Evolutionary conservation across 2,329 filamentous ascomycete species (phyloP).

Genomic region (Fusarium pseudoanthophilum): DNA sequence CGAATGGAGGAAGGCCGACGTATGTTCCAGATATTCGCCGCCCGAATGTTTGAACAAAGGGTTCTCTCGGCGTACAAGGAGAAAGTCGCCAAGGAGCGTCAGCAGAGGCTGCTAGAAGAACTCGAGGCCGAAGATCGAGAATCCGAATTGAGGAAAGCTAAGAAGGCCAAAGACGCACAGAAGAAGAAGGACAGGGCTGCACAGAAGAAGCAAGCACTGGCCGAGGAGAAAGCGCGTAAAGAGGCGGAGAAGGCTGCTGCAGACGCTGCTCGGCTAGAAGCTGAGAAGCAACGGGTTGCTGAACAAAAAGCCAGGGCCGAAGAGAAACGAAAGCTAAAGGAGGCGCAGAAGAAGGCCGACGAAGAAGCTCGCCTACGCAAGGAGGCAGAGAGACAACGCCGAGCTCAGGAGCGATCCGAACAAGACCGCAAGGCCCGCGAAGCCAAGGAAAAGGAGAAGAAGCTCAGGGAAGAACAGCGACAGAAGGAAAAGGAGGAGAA

Average conservation of each 20-base stretch:
- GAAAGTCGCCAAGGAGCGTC: constrained; percentile 93
- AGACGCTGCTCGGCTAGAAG: constrained; percentile 78
- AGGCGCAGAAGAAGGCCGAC: constrained; percentile 88
- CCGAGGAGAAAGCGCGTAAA: constrained; percentile 89
- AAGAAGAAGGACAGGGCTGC: constrained; percentile 95
- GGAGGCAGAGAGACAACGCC: constrained; percentile 84
- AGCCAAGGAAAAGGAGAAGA: constrained; percentile 77
- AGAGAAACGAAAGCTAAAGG: constrained; percentile 90
- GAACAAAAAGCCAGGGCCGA: constrained; percentile 86
- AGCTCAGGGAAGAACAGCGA: constrained; percentile 83
- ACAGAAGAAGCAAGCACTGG: constrained; percentile 85
- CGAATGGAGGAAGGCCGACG: constrained; percentile 97
- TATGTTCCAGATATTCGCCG: constrained; percentile 99
- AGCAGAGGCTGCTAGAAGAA: constrained; percentile 90
- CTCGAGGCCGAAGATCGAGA: constrained; percentile 84
- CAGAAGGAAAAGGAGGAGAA: constrained; percentile 81
- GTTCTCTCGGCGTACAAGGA: constrained; percentile 97
- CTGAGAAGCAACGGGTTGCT: constrained; percentile 81
- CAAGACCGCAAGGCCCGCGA: constrained; percentile 80
- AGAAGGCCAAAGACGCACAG: constrained; percentile 92
- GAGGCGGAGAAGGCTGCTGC: constrained; percentile 92
- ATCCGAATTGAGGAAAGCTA: constrained; percentile 83
- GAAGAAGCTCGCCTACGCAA: constrained; percentile 88
- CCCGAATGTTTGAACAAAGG: constrained; percentile 98
- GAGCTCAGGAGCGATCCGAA: constrained; percentile 85